phyloP scores from a whole-genome alignment of 2,329 filamentous ascomycete species.

The Plectosphaerella cucumerina region DNA sequence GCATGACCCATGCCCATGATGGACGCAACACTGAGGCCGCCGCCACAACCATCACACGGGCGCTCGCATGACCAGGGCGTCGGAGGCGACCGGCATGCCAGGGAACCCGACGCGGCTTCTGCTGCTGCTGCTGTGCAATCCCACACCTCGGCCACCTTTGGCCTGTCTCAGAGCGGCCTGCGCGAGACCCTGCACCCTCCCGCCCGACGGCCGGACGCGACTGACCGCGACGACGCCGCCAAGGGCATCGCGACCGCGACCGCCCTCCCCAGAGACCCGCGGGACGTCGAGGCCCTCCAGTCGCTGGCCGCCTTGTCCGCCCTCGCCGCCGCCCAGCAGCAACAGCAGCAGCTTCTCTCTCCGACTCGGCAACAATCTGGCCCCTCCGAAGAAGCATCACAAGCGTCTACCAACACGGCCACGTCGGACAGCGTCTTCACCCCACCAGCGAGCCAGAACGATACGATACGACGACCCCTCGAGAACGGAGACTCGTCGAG shows the following conservation, averaged over 20 bases:
- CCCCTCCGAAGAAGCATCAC: conserved; percentile 17
- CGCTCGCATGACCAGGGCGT: conserved; percentile 1
- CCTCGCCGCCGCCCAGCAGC: background rate
- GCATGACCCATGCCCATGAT: conserved; percentile 6
- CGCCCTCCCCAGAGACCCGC: background rate
- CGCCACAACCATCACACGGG: conserved; percentile 8
- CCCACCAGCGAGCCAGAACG: conserved; percentile 19
- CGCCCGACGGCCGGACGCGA: conserved; percentile 7
- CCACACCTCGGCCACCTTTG: background rate
- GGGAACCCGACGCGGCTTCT: too few relatives aligned
- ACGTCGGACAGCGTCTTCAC: conserved; percentile 21
- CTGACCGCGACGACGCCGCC: conserved; percentile 3
- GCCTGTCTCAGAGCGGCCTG: background rate
- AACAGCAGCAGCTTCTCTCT: background rate
- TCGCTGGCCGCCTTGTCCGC: background rate
- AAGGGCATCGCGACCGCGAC: background rate
- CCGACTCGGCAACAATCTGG: conserved; percentile 5
- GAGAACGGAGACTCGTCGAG: conserved; percentile 38
- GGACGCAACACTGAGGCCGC: conserved; percentile 11
- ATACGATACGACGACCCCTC: conserved; percentile 15
- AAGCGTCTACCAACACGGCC: conserved; percentile 21
- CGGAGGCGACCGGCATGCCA: background rate
- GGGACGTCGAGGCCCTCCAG: background rate
- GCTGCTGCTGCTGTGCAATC: background rate
- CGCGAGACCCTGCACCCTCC: background rate